A percentile compares a stretch with the other conserved stretches of the same genome.
Evolutionary conservation across 495 filamentous ascomycete genomes (phyloP).

Genomic region (Penicillium dipodomyicola): DNA sequence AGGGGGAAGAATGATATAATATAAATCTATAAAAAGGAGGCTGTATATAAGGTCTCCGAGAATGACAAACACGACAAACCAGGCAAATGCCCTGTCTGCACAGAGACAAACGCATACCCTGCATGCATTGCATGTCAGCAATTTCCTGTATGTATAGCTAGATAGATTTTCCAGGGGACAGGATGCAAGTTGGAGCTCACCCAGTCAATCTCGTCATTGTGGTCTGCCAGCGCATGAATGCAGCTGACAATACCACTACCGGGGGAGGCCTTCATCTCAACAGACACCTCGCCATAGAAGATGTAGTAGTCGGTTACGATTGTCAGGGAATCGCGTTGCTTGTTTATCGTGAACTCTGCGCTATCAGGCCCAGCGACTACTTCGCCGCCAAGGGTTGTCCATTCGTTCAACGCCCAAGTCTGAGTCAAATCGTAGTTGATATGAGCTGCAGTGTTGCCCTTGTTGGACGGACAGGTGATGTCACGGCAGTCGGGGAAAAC

Average conservation of each 20-base stretch:
- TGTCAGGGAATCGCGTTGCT: neutral
- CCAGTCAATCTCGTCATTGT: neutral
- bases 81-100: too few species aligned
- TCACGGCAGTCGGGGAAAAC: too few species aligned
- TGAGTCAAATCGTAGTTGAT: neutral
- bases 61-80: too few species aligned
- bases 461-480: neutral
- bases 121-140: too few species aligned
- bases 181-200: neutral
- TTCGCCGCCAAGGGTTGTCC: neutral
- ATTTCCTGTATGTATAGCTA: neutral
- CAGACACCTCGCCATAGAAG: neutral
- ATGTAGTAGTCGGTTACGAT: slow-evolving; percentile 3
- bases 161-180: too few species aligned
- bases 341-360: neutral
- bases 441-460: neutral
- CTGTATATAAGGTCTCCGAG: too few species aligned
- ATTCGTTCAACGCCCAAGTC: neutral
- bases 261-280: neutral
- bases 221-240: neutral
- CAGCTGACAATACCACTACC: slow-evolving; percentile 3
- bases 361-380: neutral
- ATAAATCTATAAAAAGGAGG: too few species aligned
- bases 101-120: too few species aligned
- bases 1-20: too few species aligned